These are phyloP conservation scores for Dioszegia hungarica DNA, from an alignment of 768 basidiomycete genomes.

Conservation along the genomic window DNA sequence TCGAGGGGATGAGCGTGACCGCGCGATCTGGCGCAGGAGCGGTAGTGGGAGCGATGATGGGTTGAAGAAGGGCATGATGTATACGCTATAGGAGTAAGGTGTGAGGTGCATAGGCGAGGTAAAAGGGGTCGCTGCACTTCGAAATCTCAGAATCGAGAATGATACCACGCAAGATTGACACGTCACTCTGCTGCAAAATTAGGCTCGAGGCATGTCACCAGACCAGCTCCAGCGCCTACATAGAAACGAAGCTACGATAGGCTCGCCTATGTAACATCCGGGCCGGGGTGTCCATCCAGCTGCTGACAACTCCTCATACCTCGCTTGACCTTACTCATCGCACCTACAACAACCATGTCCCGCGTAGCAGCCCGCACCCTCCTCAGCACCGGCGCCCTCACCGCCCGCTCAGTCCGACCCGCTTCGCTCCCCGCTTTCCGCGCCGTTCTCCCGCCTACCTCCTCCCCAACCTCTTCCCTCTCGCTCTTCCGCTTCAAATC, in stretches of 20 bases:
- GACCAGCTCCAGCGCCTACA: too few species aligned
- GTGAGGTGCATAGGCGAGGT: not conserved
- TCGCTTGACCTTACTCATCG: not conserved
- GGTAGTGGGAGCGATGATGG: not conserved
- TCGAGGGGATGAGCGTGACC: not conserved
- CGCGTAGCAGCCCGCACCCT: constrained; percentile 4
- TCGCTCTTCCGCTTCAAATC: constrained; percentile 4
- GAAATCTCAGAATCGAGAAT: constrained; percentile 1
- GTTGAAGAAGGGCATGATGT: not conserved
- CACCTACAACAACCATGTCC: constrained; percentile 1
- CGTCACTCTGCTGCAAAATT: not conserved
- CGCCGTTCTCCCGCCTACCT: not conserved
- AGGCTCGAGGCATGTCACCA: too few species aligned
- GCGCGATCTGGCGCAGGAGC: constrained; percentile 1
- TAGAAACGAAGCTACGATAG: too few species aligned
- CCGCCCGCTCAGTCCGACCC: not conserved
- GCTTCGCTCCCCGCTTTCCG: not conserved
- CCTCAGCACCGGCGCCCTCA: not conserved
- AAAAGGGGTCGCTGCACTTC: not conserved
- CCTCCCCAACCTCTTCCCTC: not conserved
- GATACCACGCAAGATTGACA: not conserved
- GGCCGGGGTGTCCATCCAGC: too few species aligned
- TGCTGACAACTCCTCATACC: too few species aligned
- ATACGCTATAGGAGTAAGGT: not conserved
- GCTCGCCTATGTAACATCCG: too few species aligned